A percentile compares a stretch with the other conserved stretches of the same genome.
Evolutionary conservation across 371 early-diverging fungal species (phyloP).

Genomic region (Mucor saturninus): DNA sequence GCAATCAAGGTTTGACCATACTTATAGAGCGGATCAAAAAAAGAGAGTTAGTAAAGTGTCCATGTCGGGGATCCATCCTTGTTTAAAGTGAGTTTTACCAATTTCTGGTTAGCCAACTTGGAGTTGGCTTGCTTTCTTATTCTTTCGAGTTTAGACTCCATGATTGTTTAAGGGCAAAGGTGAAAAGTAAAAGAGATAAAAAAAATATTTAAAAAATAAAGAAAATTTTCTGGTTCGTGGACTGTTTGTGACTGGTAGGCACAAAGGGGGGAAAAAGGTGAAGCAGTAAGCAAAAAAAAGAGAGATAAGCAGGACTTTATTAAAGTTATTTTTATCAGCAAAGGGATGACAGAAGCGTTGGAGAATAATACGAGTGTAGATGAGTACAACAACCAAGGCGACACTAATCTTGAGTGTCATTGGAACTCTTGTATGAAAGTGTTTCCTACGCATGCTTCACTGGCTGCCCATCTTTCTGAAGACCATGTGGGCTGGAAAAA

Average conservation of each 20-base stretch:
- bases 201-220: slow-evolving; percentile 4
- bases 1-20: slow-evolving; percentile 82
- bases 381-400: neutral
- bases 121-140: slow-evolving; percentile 73
- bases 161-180: slow-evolving; percentile 13
- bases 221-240: slow-evolving; percentile 28
- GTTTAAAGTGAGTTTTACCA: slow-evolving; percentile 39
- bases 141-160: slow-evolving; percentile 59
- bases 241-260: slow-evolving; percentile 35
- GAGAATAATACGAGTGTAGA: neutral
- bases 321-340: too few relatives aligned
- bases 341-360: neutral
- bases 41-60: neutral
- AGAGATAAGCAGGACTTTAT: too few relatives aligned
- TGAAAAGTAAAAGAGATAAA: neutral
- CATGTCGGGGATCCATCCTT: neutral
- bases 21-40: slow-evolving; percentile 23
- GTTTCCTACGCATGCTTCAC: slow-evolving; percentile 44
- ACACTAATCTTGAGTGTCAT: slow-evolving; percentile 38
- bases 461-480: slow-evolving; percentile 64
- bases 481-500: slow-evolving; percentile 74
- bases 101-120: slow-evolving; percentile 84
- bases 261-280: too few relatives aligned
- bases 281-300: neutral
- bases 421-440: slow-evolving; percentile 56